phyloP scores from a whole-genome alignment of 2,329 filamentous ascomycete species.

The Emericellopsis atlantica region DNA sequence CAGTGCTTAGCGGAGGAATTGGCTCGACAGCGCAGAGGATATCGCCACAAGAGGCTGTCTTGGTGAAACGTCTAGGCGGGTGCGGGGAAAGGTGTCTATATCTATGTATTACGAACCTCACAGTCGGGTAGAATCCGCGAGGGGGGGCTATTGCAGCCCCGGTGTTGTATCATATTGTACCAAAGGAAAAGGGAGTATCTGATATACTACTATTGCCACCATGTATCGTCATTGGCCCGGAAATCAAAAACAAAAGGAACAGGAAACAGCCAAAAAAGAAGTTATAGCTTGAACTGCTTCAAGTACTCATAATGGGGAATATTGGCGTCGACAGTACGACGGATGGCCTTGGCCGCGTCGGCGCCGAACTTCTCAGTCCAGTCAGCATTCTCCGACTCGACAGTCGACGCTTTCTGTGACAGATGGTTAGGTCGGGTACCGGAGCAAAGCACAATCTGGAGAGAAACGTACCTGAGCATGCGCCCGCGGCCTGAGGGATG shows the following conservation, averaged over 20 bases:
- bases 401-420: slow-evolving; percentile 47
- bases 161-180: slow-evolving; percentile 15
- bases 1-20: too few species aligned
- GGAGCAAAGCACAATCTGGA: neutral
- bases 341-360: slow-evolving; percentile 57
- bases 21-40: too few species aligned
- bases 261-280: slow-evolving; percentile 23
- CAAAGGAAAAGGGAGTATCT: slow-evolving; percentile 4
- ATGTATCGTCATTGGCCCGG: neutral
- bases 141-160: neutral
- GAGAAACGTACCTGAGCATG: slow-evolving; percentile 39
- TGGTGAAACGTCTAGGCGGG: too few species aligned
- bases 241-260: neutral
- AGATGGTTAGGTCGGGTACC: slow-evolving; percentile 5
- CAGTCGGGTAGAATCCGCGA: neutral
- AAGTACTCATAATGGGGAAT: slow-evolving; percentile 68
- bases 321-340: slow-evolving; percentile 59
- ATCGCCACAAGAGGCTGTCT: too few species aligned
- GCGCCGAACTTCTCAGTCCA: slow-evolving; percentile 67
- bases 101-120: neutral
- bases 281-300: slow-evolving; percentile 60
- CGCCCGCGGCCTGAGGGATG: slow-evolving; percentile 57
- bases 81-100: too few species aligned
- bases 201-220: too few species aligned
- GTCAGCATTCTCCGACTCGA: slow-evolving; percentile 55